These are phyloP conservation scores for Acidiella bohemica DNA, from an alignment of 495 filamentous ascomycete species.

Conservation along the genomic window DNA sequence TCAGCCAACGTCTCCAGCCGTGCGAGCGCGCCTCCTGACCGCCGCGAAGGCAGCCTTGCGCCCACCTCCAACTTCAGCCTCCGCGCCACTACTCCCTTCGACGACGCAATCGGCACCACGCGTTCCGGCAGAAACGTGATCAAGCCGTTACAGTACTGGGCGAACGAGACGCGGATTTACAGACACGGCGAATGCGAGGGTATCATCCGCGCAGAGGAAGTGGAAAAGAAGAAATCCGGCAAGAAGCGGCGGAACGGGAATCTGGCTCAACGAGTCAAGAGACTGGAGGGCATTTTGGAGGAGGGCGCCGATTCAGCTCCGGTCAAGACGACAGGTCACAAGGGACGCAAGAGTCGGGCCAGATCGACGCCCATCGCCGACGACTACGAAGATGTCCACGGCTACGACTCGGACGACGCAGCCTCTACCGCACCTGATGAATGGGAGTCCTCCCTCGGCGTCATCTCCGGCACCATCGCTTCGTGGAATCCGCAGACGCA, in stretches of 20 bases:
- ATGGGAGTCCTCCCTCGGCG: constrained; percentile 48
- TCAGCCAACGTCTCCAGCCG: constrained; percentile 1
- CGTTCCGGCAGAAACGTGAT: constrained; percentile 47
- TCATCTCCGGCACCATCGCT: constrained; percentile 44
- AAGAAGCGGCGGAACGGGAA: constrained; percentile 29
- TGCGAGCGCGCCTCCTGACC: constrained; percentile 1
- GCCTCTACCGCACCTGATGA: constrained; percentile 27
- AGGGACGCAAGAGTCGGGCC: constrained; percentile 31
- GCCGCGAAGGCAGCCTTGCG: constrained; percentile 9
- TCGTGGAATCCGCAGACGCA: constrained; percentile 42
- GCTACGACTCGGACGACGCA: no score
- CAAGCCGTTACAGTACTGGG: constrained; percentile 77
- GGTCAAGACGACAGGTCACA: no score
- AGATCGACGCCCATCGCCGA: constrained; percentile 25
- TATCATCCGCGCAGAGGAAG: constrained; percentile 58
- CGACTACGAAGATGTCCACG: no score
- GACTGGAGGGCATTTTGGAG: neutral
- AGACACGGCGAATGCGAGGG: constrained; percentile 54
- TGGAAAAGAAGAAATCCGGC: constrained; percentile 26
- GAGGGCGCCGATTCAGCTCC: no score
- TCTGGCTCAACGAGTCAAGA: constrained; percentile 25
- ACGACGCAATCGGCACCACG: constrained; percentile 36
- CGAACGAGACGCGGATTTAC: constrained; percentile 63
- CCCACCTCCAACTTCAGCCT: constrained; percentile 54
- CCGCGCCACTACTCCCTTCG: constrained; percentile 50